Base-by-base conservation (phyloP, 2,329 filamentous ascomycete genomes). In the Calcarisporium arbuscula region DNA sequence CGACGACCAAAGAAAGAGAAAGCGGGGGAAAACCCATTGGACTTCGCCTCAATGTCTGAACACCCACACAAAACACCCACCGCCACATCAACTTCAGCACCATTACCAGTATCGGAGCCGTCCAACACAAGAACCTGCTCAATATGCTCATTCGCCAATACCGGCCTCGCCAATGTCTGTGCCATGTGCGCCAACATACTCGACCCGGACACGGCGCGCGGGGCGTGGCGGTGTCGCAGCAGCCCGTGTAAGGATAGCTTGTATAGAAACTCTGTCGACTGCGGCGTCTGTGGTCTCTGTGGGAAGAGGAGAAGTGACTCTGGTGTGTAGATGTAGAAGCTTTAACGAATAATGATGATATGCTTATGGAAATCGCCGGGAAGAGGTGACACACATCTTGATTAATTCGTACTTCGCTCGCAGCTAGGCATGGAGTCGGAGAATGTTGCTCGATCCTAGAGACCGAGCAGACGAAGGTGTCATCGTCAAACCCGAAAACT, bases 241-340 rank as follows among this genome's bases (percentile, higher is more conserved):
- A 50, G 54, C 4, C 44, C 60, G 3, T 90, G 85, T 52, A 58
- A 58, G 39, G 66, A 60, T 10, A 73, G 67, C 29, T 40, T 48
- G 15, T 90, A 86, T 52, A 50, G 80, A 34, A 90, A 89, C 49
- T 69, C 80, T 9, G 75, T 71, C 2, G 83, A 89, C 54, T 77
- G 69, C 43, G 80, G 78, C 6, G 54, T 78, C 1, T 90, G 85
- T 53, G 82, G 83, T 4, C 57, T 85, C 5, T 90, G 84, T 51
- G 80, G 79, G 14, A 58, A 57, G 45, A 62, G 56, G 44, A 58
- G 47, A 45, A 15, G n/a, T n/a, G n/a, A n/a, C 19, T 29, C 28
- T 19, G 27, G 10, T 23, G 31, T 19, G 16, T 43, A 37, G 28
- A 35, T n/a, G n/a, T n/a, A n/a, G n/a, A n/a, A n/a, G n/a, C 17